Base-by-base conservation (phyloP, 495 filamentous ascomycete species). In the Aspergillus leporis region DNA sequence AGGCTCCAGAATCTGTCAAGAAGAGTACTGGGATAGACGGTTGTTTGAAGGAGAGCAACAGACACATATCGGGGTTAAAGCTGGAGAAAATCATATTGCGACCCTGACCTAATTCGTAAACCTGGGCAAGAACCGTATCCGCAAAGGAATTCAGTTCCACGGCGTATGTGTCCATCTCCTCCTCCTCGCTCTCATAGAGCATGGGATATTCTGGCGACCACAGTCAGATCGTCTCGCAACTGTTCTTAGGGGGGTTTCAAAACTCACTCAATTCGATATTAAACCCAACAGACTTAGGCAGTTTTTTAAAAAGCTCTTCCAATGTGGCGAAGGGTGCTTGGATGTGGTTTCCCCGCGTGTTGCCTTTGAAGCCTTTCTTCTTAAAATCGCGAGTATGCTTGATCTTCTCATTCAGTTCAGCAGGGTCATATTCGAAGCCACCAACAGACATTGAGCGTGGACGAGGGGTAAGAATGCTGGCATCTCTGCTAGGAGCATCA, bases 111-210 rank as follows among this genome's bases (percentile, higher is more conserved):
- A 87, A 67, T 59, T 90, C 86, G 66, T 97, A 97, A 10, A 96
- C 93, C 69, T 90, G 93, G 23, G 77, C 83, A 4, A 99, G 80
- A 10, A 99, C 89, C 3, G 91, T 94, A 70, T 99, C 93, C 66
- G 96, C 93, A 71, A 97, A 99, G 4, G 89, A 91, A 72, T 99
- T 99, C 60, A 98, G 84, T 74, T 99, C 95, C 47, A 99, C 89
- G 6, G 91, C 93, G 69, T 94, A 97, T 9, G 91, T 90, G 68
- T 98, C 95, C 95, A 99, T 98, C 62, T 95, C 92, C 61, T 96
- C 88, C 70, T 94, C 90, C 70, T 96, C 91, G 65, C 81, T 88
- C 78, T 99, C 95, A 66, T 90, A 86, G 49, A 98, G 84, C 92
- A 97, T 97, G 21, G 95, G 95, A 71, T 99, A 99, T 70, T 98